Base-by-base conservation (phyloP, 2,329 filamentous ascomycete species). In the Ceratocystis lukuohia region DNA sequence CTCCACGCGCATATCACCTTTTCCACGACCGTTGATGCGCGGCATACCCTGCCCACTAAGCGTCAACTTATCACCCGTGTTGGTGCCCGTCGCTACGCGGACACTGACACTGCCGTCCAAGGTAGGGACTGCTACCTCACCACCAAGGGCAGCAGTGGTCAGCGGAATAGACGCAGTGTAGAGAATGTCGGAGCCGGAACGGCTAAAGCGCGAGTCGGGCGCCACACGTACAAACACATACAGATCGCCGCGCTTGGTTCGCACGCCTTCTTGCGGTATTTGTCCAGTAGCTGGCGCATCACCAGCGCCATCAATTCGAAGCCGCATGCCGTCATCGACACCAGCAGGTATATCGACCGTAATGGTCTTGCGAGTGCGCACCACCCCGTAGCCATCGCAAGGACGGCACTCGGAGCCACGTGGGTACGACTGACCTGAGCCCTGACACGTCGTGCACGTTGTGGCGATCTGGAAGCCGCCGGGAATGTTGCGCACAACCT, bases 391-490 rank as follows among this genome's bases (percentile, higher is more conserved):
- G 46, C 94, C 94, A 68, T 80, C 78, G 75, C 94, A 99, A 0
- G 84, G 82, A 67, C 81, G 80, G 76, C 94, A 99, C 72, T 95
- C 89, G 10, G 85, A 87, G 57, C 91, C 91, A 71, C 83, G 84
- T 1, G 94, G 91, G 44, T 91, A 87, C 1, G 83, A 81, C 64
- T 86, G 79, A 61, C 94, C 94, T 57, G 84, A 86, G 2, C 94
- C 94, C 64, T 86, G 86, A 74, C 94, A 99, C 45, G 84, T 78
- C 22, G 83, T 81, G 75, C 94, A 99, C 1, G 91, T 95, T 69
- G 89, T 90, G 3, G 89, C 90, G 87, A 99, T 93, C 78, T 97
- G 93, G 78, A 99, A 97, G 28, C 91, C 92, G 65, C 91, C 91
- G 71, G 90, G 86, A 83, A 96, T 88, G 73, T 91, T 88, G 75